A percentile compares a stretch with the other conserved stretches of the same genome.
Evolutionary conservation across 2,329 filamentous ascomycete genomes (phyloP).

Genomic region (Aspergillus sp.): DNA sequence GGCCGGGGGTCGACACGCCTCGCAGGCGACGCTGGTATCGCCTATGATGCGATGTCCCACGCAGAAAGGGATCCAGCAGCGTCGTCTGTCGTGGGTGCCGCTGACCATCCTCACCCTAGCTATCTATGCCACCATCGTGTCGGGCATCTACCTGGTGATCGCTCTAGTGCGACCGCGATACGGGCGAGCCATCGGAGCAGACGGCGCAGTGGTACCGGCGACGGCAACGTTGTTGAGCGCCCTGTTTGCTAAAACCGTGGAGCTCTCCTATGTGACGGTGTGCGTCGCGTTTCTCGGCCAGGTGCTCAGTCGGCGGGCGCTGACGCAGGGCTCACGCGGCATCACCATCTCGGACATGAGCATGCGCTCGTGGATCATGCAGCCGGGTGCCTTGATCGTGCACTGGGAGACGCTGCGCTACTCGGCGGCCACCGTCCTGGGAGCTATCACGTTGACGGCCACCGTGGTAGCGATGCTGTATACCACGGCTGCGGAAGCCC

Average conservation of each 20-base stretch:
- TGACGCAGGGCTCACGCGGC: constrained; percentile 60
- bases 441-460: constrained; percentile 62
- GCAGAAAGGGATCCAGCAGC: constrained; percentile 28
- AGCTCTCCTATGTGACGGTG: constrained; percentile 74
- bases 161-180: constrained; percentile 63
- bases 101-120: constrained; percentile 37
- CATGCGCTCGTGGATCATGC: constrained; percentile 74
- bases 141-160: constrained; percentile 59
- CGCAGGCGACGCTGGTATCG: constrained; percentile 7
- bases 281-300: constrained; percentile 75
- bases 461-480: constrained; percentile 70
- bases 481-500: constrained; percentile 71
- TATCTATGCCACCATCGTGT: constrained; percentile 38
- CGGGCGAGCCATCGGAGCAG: constrained; percentile 53
- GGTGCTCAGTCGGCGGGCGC: constrained; percentile 67
- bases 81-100: constrained; percentile 36
- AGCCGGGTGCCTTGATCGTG: constrained; percentile 70
- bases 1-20: background rate
- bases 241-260: constrained; percentile 72
- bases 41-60: constrained; percentile 28
- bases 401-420: constrained; percentile 66
- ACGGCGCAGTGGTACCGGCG: constrained; percentile 55
- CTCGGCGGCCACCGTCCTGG: constrained; percentile 63
- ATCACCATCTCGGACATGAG: constrained; percentile 74
- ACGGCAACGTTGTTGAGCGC: constrained; percentile 68